Conservation (phyloP, 2,329 filamentous ascomycete genomes). For the Epichloe festucae region DNA sequence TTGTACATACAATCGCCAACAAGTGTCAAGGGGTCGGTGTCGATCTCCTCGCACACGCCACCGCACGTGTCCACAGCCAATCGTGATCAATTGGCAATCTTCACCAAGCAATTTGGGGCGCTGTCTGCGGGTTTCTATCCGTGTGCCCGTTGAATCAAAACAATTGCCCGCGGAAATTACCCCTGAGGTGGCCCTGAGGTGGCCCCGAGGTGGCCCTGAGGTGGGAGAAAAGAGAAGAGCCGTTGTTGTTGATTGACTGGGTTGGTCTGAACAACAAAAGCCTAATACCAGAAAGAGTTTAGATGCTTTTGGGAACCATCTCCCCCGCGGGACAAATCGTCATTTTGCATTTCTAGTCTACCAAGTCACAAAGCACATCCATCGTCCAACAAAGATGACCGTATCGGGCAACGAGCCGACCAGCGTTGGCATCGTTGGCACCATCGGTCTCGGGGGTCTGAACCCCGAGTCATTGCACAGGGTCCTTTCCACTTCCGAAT, state of each 20-base stretch:
- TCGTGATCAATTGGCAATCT: too few species aligned
- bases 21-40: background rate
- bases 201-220: too few species aligned
- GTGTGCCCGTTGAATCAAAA: too few species aligned
- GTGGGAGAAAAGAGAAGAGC: too few species aligned
- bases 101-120: background rate
- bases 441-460: constrained; percentile 1
- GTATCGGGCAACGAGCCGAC: background rate
- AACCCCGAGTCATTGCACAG: background rate
- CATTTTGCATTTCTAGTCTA: background rate
- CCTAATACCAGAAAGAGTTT: background rate
- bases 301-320: background rate
- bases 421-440: constrained; percentile 3
- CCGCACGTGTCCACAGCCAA: too few species aligned
- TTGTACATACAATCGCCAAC: background rate
- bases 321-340: background rate
- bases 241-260: too few species aligned
- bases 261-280: background rate
- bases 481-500: background rate
- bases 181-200: too few species aligned
- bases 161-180: too few species aligned
- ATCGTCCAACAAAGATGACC: background rate
- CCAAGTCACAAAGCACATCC: background rate
- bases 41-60: background rate
- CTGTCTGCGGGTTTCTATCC: background rate